These are phyloP conservation scores for Macrotyloma uniflorum DNA, from an alignment of 306 rosid species.

Conservation along the genomic window DNA sequence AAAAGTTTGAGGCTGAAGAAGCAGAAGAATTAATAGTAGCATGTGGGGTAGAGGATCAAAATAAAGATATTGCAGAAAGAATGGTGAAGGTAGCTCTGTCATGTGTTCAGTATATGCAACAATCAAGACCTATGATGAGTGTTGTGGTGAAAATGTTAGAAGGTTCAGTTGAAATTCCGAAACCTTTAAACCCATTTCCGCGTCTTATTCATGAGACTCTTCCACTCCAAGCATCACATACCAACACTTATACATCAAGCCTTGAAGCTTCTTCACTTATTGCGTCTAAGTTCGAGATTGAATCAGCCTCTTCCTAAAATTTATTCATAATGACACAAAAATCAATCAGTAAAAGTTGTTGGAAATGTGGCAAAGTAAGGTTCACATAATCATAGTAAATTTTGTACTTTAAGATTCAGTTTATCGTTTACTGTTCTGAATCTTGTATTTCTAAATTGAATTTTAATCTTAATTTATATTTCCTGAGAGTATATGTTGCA, in stretches of 20 bases:
- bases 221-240: not conserved
- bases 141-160: not conserved
- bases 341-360: not conserved
- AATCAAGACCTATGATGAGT: slow-evolving; percentile 4
- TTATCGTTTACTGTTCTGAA: not conserved
- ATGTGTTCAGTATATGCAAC: not conserved
- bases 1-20: slow-evolving; percentile 23
- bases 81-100: not conserved
- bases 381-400: not conserved
- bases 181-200: not conserved
- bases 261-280: not conserved
- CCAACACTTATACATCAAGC: not conserved
- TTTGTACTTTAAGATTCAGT: not conserved
- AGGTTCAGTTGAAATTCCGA: not conserved
- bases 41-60: slow-evolving; percentile 9
- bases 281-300: not conserved
- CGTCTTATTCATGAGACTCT: not conserved
- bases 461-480: not conserved
- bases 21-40: not conserved
- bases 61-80: not conserved
- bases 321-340: not conserved
- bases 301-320: not conserved
- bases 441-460: not conserved
- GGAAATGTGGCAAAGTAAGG: not conserved
- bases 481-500: not conserved